Evolutionary conservation across 176 grass and related monocot species (phyloP).

Genomic region (Melocanna baccifera): DNA sequence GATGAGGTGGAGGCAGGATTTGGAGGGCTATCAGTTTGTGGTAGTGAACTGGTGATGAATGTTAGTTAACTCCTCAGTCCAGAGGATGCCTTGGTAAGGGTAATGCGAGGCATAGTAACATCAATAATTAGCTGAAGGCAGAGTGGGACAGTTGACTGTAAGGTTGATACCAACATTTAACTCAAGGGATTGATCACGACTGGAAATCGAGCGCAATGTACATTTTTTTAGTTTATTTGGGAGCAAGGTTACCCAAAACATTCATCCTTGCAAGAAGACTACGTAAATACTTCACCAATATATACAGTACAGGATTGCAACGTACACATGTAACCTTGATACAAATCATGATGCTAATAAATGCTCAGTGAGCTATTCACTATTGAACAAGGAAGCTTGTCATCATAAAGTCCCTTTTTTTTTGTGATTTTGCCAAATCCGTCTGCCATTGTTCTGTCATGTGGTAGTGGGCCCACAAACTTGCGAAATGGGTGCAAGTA

Average conservation of each 20-base stretch:
- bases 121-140: background rate
- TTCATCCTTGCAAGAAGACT: background rate
- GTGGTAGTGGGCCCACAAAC: background rate
- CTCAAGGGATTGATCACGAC: background rate
- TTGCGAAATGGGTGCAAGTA: background rate
- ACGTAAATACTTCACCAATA: background rate
- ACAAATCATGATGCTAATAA: background rate
- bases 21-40: background rate
- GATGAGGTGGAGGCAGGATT: background rate
- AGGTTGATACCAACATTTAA: background rate
- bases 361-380: background rate
- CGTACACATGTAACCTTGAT: background rate
- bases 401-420: background rate
- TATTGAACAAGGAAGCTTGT: background rate
- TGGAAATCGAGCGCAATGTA: background rate
- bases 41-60: background rate
- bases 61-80: background rate
- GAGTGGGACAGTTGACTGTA: background rate
- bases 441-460: background rate
- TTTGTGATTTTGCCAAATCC: background rate
- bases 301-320: background rate
- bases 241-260: constrained; percentile 3
- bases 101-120: background rate
- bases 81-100: background rate
- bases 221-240: constrained; percentile 3